phyloP scores from a whole-genome alignment of 2,329 filamentous ascomycete genomes.

The Aureobasidium sp. region DNA sequence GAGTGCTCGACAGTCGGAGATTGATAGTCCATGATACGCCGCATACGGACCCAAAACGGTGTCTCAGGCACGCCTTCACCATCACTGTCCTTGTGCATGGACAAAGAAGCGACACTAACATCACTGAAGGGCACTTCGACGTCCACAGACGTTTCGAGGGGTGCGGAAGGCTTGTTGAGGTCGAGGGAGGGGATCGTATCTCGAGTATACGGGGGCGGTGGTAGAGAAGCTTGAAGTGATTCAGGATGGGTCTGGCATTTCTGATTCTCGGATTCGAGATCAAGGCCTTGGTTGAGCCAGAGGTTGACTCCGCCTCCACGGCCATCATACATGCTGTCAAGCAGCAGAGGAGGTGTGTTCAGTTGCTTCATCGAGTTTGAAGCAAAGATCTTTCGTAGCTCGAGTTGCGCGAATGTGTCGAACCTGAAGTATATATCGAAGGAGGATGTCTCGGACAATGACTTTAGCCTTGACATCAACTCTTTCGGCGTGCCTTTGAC shows the following conservation, averaged over 20 bases:
- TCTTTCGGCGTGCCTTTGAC: background rate
- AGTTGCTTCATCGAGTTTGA: background rate
- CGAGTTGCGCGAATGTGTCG: background rate
- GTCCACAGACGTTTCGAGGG: background rate
- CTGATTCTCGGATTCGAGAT: background rate
- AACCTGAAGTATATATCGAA: slow-evolving; percentile 1
- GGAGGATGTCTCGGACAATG: background rate
- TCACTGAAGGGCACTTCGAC: background rate
- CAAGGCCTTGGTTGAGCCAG: background rate
- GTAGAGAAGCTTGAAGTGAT: background rate
- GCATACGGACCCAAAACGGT: background rate
- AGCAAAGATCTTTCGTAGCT: background rate
- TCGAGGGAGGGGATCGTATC: background rate
- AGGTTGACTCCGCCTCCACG: background rate
- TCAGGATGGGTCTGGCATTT: no score
- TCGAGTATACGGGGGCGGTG: background rate
- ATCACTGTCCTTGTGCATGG: background rate
- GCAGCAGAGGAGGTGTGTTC: background rate
- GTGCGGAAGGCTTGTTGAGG: background rate
- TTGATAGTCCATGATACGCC: background rate
- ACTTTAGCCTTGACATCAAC: background rate
- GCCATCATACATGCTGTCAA: slow-evolving; percentile 5
- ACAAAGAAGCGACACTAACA: background rate
- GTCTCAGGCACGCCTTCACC: background rate
- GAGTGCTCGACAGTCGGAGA: background rate